phyloP scores from a whole-genome alignment of 2,329 filamentous ascomycete species.

The Plenodomus tracheiphilus region DNA sequence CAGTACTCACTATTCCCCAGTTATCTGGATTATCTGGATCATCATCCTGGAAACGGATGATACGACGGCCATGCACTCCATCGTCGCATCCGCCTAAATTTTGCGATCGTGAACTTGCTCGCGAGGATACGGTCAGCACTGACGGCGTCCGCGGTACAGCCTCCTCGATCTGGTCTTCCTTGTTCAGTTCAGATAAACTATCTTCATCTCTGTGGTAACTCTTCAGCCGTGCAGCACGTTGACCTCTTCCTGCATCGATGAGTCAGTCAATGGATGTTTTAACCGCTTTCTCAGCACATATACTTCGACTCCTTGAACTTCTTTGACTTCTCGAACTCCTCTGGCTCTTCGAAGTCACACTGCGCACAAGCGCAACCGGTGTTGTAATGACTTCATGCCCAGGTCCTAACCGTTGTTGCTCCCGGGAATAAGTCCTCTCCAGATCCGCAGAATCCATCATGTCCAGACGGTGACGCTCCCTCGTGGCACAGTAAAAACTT shows the following conservation, averaged over 20 bases:
- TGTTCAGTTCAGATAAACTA: constrained; percentile 22
- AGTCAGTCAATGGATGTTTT: constrained; percentile 12
- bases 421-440: constrained; percentile 40
- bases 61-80: constrained; percentile 17
- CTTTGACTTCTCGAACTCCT: constrained; percentile 13
- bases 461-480: constrained; percentile 11
- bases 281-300: too few species aligned
- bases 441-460: constrained; percentile 32
- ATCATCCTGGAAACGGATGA: constrained; percentile 45
- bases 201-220: constrained; percentile 29
- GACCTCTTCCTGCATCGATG: constrained; percentile 14
- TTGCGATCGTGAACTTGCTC: constrained; percentile 13
- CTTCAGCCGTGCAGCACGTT: constrained; percentile 17
- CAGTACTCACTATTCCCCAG: constrained; percentile 38
- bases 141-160: constrained; percentile 12
- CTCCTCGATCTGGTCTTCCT: constrained; percentile 34
- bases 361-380: constrained; percentile 32
- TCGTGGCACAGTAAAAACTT: constrained; percentile 1
- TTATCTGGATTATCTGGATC: constrained; percentile 50
- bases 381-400: constrained; percentile 28
- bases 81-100: constrained; percentile 2
- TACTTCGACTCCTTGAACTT: constrained; percentile 20
- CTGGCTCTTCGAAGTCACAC: constrained; percentile 28
- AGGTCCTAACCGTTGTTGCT: constrained; percentile 33
- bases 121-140: constrained; percentile 7